phyloP scores from a whole-genome alignment of 306 rosid species.

The Gillenia trifoliata region DNA sequence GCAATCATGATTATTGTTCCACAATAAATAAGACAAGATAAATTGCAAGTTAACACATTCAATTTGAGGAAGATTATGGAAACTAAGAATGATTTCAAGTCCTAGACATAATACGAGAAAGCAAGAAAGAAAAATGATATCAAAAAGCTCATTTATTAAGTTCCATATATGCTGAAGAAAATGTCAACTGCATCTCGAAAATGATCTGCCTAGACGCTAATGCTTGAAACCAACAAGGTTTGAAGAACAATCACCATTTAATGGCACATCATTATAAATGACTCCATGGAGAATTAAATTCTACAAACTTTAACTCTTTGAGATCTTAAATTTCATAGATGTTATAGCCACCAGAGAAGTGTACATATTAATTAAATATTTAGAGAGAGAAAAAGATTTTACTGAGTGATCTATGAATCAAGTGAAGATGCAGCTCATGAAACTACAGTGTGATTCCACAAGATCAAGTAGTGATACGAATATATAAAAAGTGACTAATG shows the following conservation, averaged over 20 bases:
- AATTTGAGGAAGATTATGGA: neutral
- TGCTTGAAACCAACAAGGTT: neutral
- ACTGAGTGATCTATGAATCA: too few species aligned
- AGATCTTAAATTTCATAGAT: neutral
- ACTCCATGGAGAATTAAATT: neutral
- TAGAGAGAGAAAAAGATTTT: too few species aligned
- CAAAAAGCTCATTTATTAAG: neutral
- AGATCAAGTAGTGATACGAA: too few species aligned
- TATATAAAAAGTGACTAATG: too few species aligned
- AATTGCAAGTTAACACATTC: neutral
- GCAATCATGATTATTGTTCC: neutral
- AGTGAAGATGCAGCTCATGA: too few species aligned
- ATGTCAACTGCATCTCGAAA: neutral
- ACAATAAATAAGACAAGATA: neutral
- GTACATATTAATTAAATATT: too few species aligned
- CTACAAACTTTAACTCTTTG: neutral
- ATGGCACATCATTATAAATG: neutral
- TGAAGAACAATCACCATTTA: neutral
- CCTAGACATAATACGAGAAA: neutral
- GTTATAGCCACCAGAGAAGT: neutral
- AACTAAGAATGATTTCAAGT: neutral
- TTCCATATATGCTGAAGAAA: neutral
- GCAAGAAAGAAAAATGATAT: neutral
- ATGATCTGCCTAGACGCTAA: neutral
- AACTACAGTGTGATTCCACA: too few species aligned